A percentile compares a stretch with the other conserved stretches of the same genome.
Conservation (phyloP, 768 basidiomycete species). For the Tulasnella sp. region DNA sequence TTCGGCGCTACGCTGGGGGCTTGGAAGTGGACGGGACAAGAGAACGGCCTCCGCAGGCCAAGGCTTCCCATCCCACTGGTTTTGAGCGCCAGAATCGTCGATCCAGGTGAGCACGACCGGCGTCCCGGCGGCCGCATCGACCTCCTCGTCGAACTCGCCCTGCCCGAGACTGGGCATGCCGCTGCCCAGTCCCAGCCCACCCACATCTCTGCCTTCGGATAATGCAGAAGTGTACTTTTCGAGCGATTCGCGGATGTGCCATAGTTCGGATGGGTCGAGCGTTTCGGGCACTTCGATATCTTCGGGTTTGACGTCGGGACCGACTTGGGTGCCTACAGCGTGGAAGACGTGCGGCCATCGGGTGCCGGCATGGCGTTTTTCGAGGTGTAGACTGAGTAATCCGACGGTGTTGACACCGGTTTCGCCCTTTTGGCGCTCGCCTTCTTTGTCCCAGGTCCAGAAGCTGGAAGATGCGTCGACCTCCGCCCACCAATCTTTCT, state of each 20-base stretch:
- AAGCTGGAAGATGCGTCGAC: constrained; percentile 69
- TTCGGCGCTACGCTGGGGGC: too few relatives aligned
- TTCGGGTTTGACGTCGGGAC: constrained; percentile 27
- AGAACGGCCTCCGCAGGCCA: constrained; percentile 24
- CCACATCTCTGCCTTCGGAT: constrained; percentile 43
- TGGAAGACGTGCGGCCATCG: constrained; percentile 84
- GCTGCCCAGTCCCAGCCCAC: constrained; percentile 49
- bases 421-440: constrained; percentile 39
- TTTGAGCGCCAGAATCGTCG: constrained; percentile 27
- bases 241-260: constrained; percentile 62
- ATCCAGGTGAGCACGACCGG: constrained; percentile 58
- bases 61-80: constrained; percentile 28
- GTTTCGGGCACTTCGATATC: constrained; percentile 75
- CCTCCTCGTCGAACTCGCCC: constrained; percentile 87
- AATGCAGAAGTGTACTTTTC: constrained; percentile 74
- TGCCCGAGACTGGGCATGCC: constrained; percentile 70
- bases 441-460: constrained; percentile 87
- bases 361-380: constrained; percentile 71
- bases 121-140: constrained; percentile 63
- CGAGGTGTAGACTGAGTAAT: constrained; percentile 68
- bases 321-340: constrained; percentile 25
- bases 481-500: constrained; percentile 62
- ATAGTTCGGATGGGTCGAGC: constrained; percentile 71
- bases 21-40: constrained; percentile 59
- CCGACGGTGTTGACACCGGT: constrained; percentile 28